phyloP scores from a whole-genome alignment of 306 rosid genomes.

The Lotus japonicus region DNA sequence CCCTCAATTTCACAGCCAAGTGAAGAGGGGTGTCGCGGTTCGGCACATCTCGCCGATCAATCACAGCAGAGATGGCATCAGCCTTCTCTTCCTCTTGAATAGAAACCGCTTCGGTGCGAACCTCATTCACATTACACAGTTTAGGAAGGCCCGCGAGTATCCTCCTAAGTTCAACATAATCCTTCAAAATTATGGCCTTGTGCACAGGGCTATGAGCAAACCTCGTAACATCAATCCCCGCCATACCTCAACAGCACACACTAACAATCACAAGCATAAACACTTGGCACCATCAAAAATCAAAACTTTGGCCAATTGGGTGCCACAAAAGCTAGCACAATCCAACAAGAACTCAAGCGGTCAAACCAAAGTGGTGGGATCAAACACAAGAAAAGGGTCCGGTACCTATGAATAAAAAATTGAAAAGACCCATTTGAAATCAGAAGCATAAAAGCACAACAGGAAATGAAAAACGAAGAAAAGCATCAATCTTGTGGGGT shows the following conservation, averaged over 20 bases:
- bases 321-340: slow-evolving; percentile 10
- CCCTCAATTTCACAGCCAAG: slow-evolving; percentile 86
- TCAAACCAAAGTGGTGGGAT: too few relatives aligned
- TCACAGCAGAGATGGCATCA: slow-evolving; percentile 61
- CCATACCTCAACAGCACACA: slow-evolving; percentile 52
- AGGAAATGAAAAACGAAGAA: slow-evolving; percentile 34
- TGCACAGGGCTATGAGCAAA: slow-evolving; percentile 91
- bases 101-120: slow-evolving; percentile 61
- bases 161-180: slow-evolving; percentile 62
- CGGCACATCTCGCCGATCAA: slow-evolving; percentile 87
- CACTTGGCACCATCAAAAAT: slow-evolving; percentile 29
- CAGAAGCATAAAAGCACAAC: slow-evolving; percentile 27
- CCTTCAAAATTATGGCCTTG: slow-evolving; percentile 71
- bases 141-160: slow-evolving; percentile 58
- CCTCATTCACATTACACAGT: slow-evolving; percentile 57
- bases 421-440: slow-evolving; percentile 33
- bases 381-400: not conserved
- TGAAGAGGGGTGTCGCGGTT: slow-evolving; percentile 93
- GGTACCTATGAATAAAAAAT: slow-evolving; percentile 22
- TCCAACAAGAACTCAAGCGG: slow-evolving; percentile 23
- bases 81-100: slow-evolving; percentile 86
- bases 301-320: slow-evolving; percentile 19
- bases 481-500: slow-evolving; percentile 43
- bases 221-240: slow-evolving; percentile 61
- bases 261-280: slow-evolving; percentile 28